Percentiles rank a stretch among this genome's conserved stretches.
These are phyloP conservation scores for Coemansia sp. DNA, from an alignment of 192 early-diverging fungal genomes.

Conservation along the genomic window DNA sequence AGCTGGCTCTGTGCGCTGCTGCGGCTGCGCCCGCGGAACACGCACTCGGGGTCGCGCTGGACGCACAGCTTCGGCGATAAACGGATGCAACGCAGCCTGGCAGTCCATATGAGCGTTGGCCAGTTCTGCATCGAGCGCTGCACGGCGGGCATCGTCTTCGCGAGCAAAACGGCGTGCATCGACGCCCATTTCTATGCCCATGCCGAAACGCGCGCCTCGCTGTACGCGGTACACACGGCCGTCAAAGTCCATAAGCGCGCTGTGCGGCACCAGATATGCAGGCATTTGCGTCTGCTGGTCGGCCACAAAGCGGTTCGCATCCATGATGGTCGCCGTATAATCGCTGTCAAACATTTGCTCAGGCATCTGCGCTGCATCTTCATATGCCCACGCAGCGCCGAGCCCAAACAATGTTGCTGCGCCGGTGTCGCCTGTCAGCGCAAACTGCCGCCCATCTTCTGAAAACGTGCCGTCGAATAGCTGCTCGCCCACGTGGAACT, in stretches of 20 bases:
- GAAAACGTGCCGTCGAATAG: constrained; percentile 76
- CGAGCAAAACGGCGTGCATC: constrained; percentile 46
- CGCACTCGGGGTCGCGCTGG: constrained; percentile 14
- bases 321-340: constrained; percentile 67
- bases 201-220: constrained; percentile 59
- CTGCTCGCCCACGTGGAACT: constrained; percentile 55
- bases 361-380: constrained; percentile 52
- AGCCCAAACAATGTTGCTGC: constrained; percentile 71
- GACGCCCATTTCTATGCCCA: constrained; percentile 56
- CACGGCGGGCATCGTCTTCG: constrained; percentile 56
- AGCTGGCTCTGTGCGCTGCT: constrained; percentile 15
- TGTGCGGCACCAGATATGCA: constrained; percentile 63
- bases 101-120: constrained; percentile 40
- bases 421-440: constrained; percentile 69
- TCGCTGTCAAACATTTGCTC: constrained; percentile 82
- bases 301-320: constrained; percentile 65
- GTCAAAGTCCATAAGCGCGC: constrained; percentile 65
- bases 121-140: constrained; percentile 56
- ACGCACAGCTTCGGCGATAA: constrained; percentile 31
- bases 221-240: constrained; percentile 67
- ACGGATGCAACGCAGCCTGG: constrained; percentile 30
- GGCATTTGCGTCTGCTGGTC: constrained; percentile 72
- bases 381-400: constrained; percentile 51
- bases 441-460: constrained; percentile 72
- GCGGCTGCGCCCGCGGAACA: constrained; percentile 9